Base-by-base conservation (phyloP, 2,329 filamentous ascomycete species). In the Stemphylium lycopersici region DNA sequence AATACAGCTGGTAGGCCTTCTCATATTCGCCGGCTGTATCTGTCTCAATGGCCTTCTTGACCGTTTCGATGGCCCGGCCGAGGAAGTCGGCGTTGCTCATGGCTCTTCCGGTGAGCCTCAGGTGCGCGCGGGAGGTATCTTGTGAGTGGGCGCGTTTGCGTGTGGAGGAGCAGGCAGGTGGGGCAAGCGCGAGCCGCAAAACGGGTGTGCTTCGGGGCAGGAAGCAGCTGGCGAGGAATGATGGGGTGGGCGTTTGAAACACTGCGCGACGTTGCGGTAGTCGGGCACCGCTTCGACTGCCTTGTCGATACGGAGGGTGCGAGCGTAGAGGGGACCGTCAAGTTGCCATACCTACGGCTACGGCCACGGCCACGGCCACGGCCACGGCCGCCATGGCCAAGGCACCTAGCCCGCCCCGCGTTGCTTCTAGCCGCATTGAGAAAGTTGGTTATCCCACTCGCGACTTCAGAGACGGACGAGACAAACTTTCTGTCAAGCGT, bases 1-100 rank as follows among this genome's bases (percentile, higher is more conserved):
- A 97, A 85, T 99, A 99, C 60, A 90, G 84, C 74, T 96, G 90
- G 77, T 98, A 98, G 52, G 95, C 95, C 77, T 96, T 93, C 70
- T 97, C 92, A 79, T 99, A 99, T 75, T 98, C 91, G 74, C 91
- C 93, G 40, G 90, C 90, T 65, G 93, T 96, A 81, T 99, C 95
- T 68, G 90, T 88, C 76, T 96, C 93, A 80, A 99, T 98, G 66
- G 95, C 95, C 78, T 96, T 96, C 79, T 96, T 96, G 71, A 99
- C 93, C 77, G 90, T 89, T 72, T 96, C 91, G 81, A 98, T 98
- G 70, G 95, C 95, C 69, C 93, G 91, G 72, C 93, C 93, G 71
- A 97, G 87, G 76, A 98, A 99, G 80, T 99, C 95, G 77, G 91
- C 96, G 75, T 93, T 92, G 67, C 92, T 96, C 93, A 97, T 97